Evolutionary conservation across 768 basidiomycete species (phyloP), one percentile per base, ranked within the genome.

Genomic region (Asterophora parasitica): DNA sequence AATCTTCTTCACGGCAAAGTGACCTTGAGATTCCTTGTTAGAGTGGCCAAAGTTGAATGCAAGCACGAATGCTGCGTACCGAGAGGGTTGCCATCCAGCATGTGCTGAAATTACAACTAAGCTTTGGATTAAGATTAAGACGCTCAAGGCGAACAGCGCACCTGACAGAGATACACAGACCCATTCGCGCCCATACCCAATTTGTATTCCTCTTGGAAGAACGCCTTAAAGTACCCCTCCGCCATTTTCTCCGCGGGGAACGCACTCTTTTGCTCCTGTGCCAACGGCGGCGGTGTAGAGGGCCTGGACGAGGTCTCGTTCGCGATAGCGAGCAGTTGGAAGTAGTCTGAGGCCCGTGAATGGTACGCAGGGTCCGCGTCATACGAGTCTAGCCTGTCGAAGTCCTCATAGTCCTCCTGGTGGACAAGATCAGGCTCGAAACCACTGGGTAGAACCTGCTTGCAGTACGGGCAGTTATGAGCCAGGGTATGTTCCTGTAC

Each of bases 111-210:
- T 26, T 17, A 17, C 23, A 26, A 13, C 2, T 47, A 13, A 51
- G 16, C 26, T 12, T 39, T 12, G 19, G n/a, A 34, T 30, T n/a
- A n/a, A n/a, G 13, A 2, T 11, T 4, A 35, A 23, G 27, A 40
- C 19, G 2, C 20, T 12, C 6, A 1, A 0, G 15, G 19, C 23
- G 44, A 26, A 19, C 20, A 5, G 58, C 75, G 15, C 49, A 90
- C 90, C 75, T 89, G 88, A 57, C 91, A 94, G 3, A 95, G 72
- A 61, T 75, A 96, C 1, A 98, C 94, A 19, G 76, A 86, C 1
- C 95, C 94, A 58, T 92, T 92, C 0, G 93, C 93, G 35, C 94
- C 94, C 90, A 96, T 94, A 0, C 94, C 94, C 5, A 98, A 73
- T 49, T 84, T 79, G 51, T 77, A 82, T 55, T 94, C 91, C 58